Base-by-base conservation (phyloP, 495 filamentous ascomycete species). In the Elaphomyces granulatus region DNA sequence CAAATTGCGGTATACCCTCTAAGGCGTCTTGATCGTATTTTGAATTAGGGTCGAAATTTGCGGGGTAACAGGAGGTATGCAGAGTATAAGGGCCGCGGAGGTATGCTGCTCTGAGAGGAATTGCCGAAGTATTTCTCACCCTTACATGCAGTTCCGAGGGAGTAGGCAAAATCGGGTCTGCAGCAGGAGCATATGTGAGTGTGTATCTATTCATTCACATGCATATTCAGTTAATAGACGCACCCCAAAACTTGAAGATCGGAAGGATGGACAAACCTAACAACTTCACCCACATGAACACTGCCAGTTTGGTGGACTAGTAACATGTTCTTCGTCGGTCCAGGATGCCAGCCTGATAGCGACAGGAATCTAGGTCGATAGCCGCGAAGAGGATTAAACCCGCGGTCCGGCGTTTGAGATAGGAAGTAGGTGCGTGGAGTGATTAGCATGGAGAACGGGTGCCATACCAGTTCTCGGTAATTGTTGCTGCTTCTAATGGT, bases 21-120 rank as follows among this genome's bases (percentile, higher is more conserved):
- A 51, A 51, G 36, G 77, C 67, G 16, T 73, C 67, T 17, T 74
- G 64, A 17, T 78, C 73, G 38, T 78, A 72, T 40, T 80, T 82
- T 44, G 64, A 57, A 53, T 93, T 82, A 3, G 87, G 84, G 49
- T 83, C 72, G 58, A 87, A 95, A 28, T 67, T 70, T 0, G 77
- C 66, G 3, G 87, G 84, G 49, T 86, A 88, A 14, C 86, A 80
- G 31, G 88, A 77, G 7, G 86, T 75, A 46, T 86, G 83, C 7
- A 96, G 69, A 1, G 77, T 93, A 56, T 98, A 98, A 2, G 90
- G 90, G 1, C 90, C 90, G 59, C 93, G 90, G 31, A 98, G 75
- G 53, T 94, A 98, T 28, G 90, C 90, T 35, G 90, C 90, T 47
- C 90, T 83, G 9, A 96, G 66, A 3, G 90, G 78, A 42, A 88